A percentile compares a stretch with the other conserved stretches of the same genome.
These are phyloP conservation scores for Trapa bicornis DNA, from an alignment of 345 rosid genomes.

Conservation along the genomic window DNA sequence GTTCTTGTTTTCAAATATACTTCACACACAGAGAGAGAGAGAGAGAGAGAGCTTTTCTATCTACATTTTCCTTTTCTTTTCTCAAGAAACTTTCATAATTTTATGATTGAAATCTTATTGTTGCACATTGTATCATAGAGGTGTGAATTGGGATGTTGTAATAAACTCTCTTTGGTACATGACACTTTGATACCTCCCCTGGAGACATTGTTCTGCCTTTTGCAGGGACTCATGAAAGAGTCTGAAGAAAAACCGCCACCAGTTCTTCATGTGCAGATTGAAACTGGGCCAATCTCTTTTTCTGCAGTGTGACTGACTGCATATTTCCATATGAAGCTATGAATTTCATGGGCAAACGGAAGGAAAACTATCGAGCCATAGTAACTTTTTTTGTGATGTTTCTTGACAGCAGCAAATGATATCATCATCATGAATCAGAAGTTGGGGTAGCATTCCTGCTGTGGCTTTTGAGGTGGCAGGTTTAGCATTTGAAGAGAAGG, in stretches of 20 bases:
- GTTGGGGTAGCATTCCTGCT: neutral
- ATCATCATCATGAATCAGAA: neutral
- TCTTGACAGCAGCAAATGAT: neutral
- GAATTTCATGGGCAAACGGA: neutral
- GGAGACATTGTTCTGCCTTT: neutral
- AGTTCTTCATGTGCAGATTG: neutral
- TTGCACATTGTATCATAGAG: neutral
- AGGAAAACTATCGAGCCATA: neutral
- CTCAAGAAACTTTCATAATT: neutral
- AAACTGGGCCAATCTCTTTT: neutral
- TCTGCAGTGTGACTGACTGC: neutral
- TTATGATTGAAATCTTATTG: neutral
- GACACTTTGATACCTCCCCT: neutral
- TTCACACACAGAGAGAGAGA: no score
- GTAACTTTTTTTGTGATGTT: neutral
- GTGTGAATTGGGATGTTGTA: neutral
- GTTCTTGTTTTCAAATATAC: neutral
- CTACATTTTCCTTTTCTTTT: neutral
- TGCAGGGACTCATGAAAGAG: neutral
- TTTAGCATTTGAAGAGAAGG: no score
- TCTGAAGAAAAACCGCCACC: neutral
- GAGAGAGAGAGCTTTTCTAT: neutral
- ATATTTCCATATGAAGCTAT: neutral
- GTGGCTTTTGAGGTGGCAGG: neutral
- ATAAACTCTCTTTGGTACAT: neutral